These are phyloP conservation scores for Trichoderma sp. DNA, from an alignment of 2,329 filamentous ascomycete genomes.

Conservation along the genomic window DNA sequence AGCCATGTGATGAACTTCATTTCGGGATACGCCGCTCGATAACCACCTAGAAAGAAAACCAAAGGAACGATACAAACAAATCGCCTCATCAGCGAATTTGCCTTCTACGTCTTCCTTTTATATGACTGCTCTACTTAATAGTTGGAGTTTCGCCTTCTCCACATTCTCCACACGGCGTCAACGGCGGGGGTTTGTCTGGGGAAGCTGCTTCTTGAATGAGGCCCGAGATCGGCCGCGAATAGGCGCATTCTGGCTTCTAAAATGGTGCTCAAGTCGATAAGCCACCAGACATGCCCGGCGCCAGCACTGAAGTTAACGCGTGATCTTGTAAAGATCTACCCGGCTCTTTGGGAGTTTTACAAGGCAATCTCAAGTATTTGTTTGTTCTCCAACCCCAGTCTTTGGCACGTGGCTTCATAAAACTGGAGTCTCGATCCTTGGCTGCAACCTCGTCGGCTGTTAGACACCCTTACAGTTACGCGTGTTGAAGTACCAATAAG, in stretches of 20 bases:
- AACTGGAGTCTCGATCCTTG: neutral
- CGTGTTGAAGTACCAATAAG: neutral
- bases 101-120: neutral
- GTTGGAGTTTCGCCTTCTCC: neutral
- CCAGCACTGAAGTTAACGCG: neutral
- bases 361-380: neutral
- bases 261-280: neutral
- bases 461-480: neutral
- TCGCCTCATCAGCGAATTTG: neutral
- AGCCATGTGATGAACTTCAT: slow-evolving; percentile 3
- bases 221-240: slow-evolving; percentile 14
- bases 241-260: neutral
- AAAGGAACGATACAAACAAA: neutral
- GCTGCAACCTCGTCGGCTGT: neutral
- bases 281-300: neutral
- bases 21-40: neutral
- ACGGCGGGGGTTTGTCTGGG: slow-evolving; percentile 6
- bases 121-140: neutral
- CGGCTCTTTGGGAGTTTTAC: neutral
- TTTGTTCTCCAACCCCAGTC: neutral
- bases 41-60: neutral
- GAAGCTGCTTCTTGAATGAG: neutral
- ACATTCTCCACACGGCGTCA: slow-evolving; percentile 12
- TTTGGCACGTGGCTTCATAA: neutral
- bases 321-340: neutral